Conservation (phyloP, 257 asterid genomes). For the Dorcoceras hygrometricum region DNA sequence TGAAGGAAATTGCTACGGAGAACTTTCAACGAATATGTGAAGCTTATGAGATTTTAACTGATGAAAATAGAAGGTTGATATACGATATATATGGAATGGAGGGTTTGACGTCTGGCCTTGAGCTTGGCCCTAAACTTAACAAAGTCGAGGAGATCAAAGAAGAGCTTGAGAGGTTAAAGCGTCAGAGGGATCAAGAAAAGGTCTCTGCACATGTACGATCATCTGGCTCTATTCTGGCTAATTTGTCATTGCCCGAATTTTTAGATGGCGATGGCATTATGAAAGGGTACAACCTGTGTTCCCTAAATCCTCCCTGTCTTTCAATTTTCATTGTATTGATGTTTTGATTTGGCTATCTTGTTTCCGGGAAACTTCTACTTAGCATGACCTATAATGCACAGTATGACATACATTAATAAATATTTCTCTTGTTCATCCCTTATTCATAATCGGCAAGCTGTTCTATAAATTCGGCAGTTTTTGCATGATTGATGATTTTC, state of each 20-base stretch:
- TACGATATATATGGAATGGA: slow-evolving; percentile 98
- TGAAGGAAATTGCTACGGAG: slow-evolving; percentile 95
- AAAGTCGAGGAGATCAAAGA: slow-evolving; percentile 85
- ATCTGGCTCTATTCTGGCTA: slow-evolving; percentile 77
- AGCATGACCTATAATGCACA: slow-evolving; percentile 7
- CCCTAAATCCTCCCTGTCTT: slow-evolving; percentile 19
- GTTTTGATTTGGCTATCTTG: slow-evolving; percentile 20
- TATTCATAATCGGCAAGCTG: neutral
- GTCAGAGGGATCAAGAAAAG: slow-evolving; percentile 68
- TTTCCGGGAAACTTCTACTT: neutral
- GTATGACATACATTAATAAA: neutral
- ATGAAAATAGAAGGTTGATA: slow-evolving; percentile 67
- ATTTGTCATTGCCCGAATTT: slow-evolving; percentile 73
- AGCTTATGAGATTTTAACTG: slow-evolving; percentile 91
- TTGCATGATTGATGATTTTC: slow-evolving; percentile 16
- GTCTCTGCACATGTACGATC: slow-evolving; percentile 54
- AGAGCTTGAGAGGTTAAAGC: slow-evolving; percentile 83
- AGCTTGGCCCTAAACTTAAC: slow-evolving; percentile 80
- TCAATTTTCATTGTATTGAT: slow-evolving; percentile 15
- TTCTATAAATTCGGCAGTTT: slow-evolving; percentile 7
- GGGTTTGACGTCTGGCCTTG: slow-evolving; percentile 85
- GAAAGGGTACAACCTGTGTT: slow-evolving; percentile 61
- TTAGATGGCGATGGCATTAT: slow-evolving; percentile 84
- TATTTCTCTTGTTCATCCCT: slow-evolving; percentile 9
- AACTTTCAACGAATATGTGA: slow-evolving; percentile 94